Evolutionary conservation across 768 basidiomycete genomes (phyloP), one percentile per base, ranked within the genome.

Genomic region (Strobilomyces dryophilus): DNA sequence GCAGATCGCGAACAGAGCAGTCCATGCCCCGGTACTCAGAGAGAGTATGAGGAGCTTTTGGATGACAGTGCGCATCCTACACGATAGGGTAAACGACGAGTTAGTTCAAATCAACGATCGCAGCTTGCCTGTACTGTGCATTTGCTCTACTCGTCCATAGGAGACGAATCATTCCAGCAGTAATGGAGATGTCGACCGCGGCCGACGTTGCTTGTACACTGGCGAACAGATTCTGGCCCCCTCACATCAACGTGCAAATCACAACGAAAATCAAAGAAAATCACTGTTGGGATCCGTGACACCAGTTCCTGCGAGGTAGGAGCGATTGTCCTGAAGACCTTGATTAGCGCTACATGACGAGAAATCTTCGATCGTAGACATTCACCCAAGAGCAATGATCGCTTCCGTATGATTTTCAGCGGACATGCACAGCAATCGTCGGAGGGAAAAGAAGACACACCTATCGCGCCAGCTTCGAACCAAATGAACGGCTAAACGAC

Each of bases 21-120:
- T 61, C 57, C 59, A 59, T 17, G 50, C 32, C 5, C 51, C 54
- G 29, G 51, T 59, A 31, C 55, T 56, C 44, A 56, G 27, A 8
- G 60, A 52, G 46, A 50, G 39, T 39, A 60, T 17, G 15, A 51
- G 24, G 18, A 59, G 47, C 27, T 31, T 58, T 31, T 53, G 51
- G 17, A 60, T 45, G 27, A 63, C 48, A 5, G 48, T 27, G 9
- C 57, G 60, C 61, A 63, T 63, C 43, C 60, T 63, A 37, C 24
- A 21, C 10, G 29, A 21, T 11, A 1, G 11, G 8, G 24, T 42
- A 15, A 43, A 18, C 9, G 10, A 17, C 11, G 5, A 6, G 18
- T 27, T 54, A 24, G 8, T 32, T 21, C 15, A 41, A 26, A 14
- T 32, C 36, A 29, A 26, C 12, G 21, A n/a, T 10, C 5, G 6